Evolutionary conservation across 1,139 yeast genomes (phyloP).

Genomic region (Zygosaccharomyces pseudobailii): DNA sequence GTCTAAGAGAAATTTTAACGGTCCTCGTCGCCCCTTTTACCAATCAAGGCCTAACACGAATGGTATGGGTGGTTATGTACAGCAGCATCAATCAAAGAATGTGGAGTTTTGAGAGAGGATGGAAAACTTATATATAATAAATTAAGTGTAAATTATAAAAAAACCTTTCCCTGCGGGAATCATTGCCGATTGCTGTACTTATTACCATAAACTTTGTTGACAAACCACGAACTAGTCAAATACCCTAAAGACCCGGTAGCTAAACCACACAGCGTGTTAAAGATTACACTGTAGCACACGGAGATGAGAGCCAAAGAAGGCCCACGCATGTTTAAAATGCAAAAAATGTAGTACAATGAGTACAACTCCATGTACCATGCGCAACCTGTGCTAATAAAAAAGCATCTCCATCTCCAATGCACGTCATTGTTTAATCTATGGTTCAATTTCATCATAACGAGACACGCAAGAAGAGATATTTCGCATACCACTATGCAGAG

Average conservation of each 20-base stretch:
- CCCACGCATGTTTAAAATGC: conserved; percentile 54
- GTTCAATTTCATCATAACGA: conserved; percentile 48
- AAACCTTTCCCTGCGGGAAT: not conserved
- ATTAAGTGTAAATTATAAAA: not conserved
- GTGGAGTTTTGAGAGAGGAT: conserved; percentile 13
- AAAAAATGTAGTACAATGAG: conserved; percentile 61
- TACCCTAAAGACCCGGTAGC: conserved; percentile 77
- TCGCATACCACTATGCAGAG: conserved; percentile 63
- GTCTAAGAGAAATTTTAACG: conserved; percentile 21
- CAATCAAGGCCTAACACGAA: conserved; percentile 22
- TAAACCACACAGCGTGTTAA: conserved; percentile 58
- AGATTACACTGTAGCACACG: conserved; percentile 65
- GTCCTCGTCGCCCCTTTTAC: conserved; percentile 11
- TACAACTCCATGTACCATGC: conserved; percentile 67
- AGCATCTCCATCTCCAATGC: conserved; percentile 86
- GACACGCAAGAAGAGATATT: conserved; percentile 68
- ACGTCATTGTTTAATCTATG: conserved; percentile 6
- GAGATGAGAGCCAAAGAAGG: conserved; percentile 66
- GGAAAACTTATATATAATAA: not conserved
- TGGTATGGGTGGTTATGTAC: conserved; percentile 31
- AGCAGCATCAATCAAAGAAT: conserved; percentile 21
- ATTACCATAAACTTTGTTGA: conserved; percentile 16
- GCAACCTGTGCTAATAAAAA: conserved; percentile 64
- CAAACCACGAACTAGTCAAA: conserved; percentile 33
- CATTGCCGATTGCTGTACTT: conserved; percentile 5